Base-by-base conservation (phyloP, 495 filamentous ascomycete genomes). In the Penicillium coprophilum region DNA sequence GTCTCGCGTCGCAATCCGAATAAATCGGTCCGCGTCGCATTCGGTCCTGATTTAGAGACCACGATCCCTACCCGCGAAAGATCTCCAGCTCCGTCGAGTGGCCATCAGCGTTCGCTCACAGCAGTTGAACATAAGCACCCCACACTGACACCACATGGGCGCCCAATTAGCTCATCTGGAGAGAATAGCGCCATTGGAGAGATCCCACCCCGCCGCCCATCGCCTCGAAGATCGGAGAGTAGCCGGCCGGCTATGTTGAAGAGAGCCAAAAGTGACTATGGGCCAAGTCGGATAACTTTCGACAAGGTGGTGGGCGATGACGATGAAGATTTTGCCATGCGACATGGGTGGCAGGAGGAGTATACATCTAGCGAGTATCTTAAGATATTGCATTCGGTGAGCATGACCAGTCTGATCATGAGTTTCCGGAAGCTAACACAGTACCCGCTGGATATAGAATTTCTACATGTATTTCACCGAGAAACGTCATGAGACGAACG, bases 401-500 rank as follows among this genome's bases (percentile, higher is more conserved):
- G 76, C 59, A 40, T 4, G 9, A 45, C 41, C 20, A 46, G 5
- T 38, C 13, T 32, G n/a, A 44, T 19, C 4, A 5, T 46, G 28
- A 6, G 23, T 45, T 8, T 9, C 19, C 23, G 4, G 23, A 48
- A 49, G 41, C 65, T 68, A 60, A 68, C 15, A 34, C n/a, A 13
- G 17, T 28, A 27, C 23, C 52, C 11, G 27, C 24, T 31, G 1
- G 6, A 20, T 20, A 23, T 59, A 80, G 73, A 77, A 75, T 56
- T 97, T 96, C 82, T 97, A 93, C 76, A 96, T 97, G 92, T 99
- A 97, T 71, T 99, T 88, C 68, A 96, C 91, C 45, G 94, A 97
- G 68, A 97, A 97, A 70, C 86, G 91, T 24, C 94, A 97, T 69
- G 94, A 97, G 68, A 94, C 91, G n/a, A 91, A 92, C 34, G 95